These are phyloP conservation scores for Fragaria iinumae DNA, from an alignment of 306 rosid genomes.

Conservation along the genomic window DNA sequence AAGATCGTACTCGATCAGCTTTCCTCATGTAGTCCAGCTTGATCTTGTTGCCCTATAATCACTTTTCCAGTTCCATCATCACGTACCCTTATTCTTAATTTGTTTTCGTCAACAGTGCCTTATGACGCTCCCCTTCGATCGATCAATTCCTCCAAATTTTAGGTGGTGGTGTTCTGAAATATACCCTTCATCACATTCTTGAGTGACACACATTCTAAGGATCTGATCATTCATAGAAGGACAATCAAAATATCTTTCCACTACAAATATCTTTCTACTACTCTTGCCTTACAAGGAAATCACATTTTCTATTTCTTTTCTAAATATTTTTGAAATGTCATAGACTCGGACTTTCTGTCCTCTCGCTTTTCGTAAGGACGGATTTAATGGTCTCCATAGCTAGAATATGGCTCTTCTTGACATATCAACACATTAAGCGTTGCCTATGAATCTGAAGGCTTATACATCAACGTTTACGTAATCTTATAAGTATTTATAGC, in stretches of 20 bases:
- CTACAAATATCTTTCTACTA: not conserved
- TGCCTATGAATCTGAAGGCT: not conserved
- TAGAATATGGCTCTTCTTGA: not conserved
- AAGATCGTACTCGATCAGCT: slow-evolving; percentile 31
- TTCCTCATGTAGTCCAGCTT: not conserved
- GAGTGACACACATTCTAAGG: not conserved
- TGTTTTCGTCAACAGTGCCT: not conserved
- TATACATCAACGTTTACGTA: not conserved
- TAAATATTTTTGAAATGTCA: not conserved
- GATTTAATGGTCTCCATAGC: not conserved
- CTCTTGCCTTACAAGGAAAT: not conserved
- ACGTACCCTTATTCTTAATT: not conserved
- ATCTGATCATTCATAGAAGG: not conserved
- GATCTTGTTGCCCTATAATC: slow-evolving; percentile 32
- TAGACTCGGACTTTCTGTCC: not conserved
- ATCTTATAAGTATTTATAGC: not conserved
- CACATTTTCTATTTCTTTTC: too few relatives aligned
- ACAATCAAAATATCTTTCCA: not conserved
- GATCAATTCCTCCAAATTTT: not conserved
- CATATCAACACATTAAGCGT: not conserved
- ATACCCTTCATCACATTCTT: not conserved
- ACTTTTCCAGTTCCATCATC: slow-evolving; percentile 11
- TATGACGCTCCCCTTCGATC: not conserved
- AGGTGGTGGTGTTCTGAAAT: not conserved
- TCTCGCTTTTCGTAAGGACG: not conserved